Evolutionary conservation across 108 stramenopile species (phyloP), one percentile per base, ranked within the genome.

Genomic region (Cyclotella choctawhatcheeana): DNA sequence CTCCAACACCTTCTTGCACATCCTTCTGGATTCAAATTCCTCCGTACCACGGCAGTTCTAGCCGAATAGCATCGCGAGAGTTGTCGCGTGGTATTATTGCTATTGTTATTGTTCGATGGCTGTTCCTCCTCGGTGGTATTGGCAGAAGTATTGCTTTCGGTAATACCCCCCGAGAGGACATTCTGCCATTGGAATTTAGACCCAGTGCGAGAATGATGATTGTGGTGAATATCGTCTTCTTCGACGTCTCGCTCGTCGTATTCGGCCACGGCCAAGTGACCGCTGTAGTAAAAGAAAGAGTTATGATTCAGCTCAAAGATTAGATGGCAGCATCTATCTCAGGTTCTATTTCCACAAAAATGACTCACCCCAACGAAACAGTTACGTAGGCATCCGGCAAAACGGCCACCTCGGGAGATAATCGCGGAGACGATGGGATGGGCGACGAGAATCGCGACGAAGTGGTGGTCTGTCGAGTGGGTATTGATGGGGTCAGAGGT

Each of bases 41-140:
- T 78, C 27, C 84, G 81, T 55, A 83, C 79, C 4, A 93, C 82
- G 4, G 84, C 84, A 20, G 97, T 98, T 45, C 88, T 87, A 53
- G 92, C 90, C 60, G 86, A 84, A 76, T 96, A 95, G n/a, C 90
- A 81, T 45, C 91, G 89, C 48, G 89, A 88, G 35, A 84, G 86
- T 29, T 68, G 77, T 35, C 48, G 25, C 0, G 78, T 30, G 17
- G 27, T 73, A 62, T 18, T 35, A 29, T 22, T 25, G 3, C 51
- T 7, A 13, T 31, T 25, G 16, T 20, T 29, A 54, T 53, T 33
- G 16, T 18, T n/a, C n/a, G 40, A 14, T 12, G n/a, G 37, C 34
- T 18, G 54, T 44, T 51, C 50, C 29, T 20, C 53, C 48, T 51
- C 22, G 33, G 14, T 31, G 43, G 29, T 18, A 24, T 52, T 33